phyloP scores from a whole-genome alignment of 768 basidiomycete genomes.

The Hemileccinum impolitum region DNA sequence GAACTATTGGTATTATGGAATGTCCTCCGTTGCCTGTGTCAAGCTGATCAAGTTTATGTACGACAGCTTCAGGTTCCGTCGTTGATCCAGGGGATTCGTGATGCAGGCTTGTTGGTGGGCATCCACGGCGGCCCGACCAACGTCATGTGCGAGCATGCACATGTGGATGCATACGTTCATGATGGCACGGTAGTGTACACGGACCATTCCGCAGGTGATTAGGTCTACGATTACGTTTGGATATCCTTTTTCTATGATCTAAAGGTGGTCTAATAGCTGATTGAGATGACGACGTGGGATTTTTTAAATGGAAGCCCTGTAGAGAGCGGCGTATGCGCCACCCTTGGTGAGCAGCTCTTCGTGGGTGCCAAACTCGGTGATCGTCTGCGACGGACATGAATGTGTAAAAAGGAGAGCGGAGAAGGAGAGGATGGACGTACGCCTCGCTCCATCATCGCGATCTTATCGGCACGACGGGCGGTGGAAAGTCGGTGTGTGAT shows the following conservation, averaged over 20 bases:
- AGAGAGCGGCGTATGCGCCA: constrained; percentile 67
- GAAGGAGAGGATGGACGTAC: constrained; percentile 32
- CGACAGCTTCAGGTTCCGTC: constrained; percentile 77
- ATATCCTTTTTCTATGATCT: constrained; percentile 21
- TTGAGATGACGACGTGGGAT: constrained; percentile 16
- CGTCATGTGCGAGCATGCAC: constrained; percentile 40
- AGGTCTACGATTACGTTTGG: constrained; percentile 24
- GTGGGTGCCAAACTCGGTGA: constrained; percentile 75
- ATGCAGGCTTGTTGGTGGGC: constrained; percentile 83
- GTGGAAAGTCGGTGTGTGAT: constrained; percentile 82
- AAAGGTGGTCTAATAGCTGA: constrained; percentile 8
- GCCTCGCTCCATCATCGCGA: constrained; percentile 83
- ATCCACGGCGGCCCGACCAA: constrained; percentile 64
- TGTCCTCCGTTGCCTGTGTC: constrained; percentile 10
- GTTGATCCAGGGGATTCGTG: constrained; percentile 83
- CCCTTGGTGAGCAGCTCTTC: constrained; percentile 57
- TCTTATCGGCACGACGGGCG: constrained; percentile 80
- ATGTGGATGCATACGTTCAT: constrained; percentile 66
- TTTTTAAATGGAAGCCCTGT: constrained; percentile 60
- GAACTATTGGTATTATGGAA: constrained; percentile 66
- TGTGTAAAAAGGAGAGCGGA: constrained; percentile 6
- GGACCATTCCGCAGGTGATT: constrained; percentile 56
- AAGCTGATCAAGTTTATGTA: constrained; percentile 12
- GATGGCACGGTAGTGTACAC: constrained; percentile 66
- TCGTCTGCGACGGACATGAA: constrained; percentile 46